Percentiles rank a stretch among this genome's conserved stretches.
Evolutionary conservation across 1,284 basidiomycete genomes (phyloP).

Genomic region (Trichosporon faecale): DNA sequence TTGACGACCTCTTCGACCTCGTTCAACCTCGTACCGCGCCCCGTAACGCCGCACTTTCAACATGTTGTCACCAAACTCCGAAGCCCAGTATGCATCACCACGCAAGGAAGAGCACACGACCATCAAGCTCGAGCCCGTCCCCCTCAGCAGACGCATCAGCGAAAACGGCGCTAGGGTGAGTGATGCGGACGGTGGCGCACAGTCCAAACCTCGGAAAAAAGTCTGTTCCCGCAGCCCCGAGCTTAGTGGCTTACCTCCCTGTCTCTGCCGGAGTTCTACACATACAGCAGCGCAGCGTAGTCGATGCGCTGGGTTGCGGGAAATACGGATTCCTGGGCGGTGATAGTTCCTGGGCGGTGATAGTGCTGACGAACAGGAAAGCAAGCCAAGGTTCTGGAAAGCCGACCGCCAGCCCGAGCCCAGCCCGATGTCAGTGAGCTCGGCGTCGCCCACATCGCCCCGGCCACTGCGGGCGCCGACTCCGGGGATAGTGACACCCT

Average conservation of each 20-base stretch:
- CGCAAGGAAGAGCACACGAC: neutral
- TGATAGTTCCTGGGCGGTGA: neutral
- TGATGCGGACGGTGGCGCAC: neutral
- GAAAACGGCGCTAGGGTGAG: neutral
- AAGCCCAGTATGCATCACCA: neutral
- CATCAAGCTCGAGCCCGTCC: neutral
- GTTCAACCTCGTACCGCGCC: neutral
- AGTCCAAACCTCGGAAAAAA: neutral
- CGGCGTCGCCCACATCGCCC: neutral
- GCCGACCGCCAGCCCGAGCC: neutral
- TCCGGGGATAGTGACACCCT: neutral
- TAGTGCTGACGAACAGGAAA: neutral
- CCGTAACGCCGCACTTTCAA: neutral
- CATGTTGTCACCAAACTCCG: neutral
- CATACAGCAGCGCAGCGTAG: neutral
- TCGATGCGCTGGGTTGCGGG: too few relatives aligned
- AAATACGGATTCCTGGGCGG: neutral
- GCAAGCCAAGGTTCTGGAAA: neutral
- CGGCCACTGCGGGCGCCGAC: neutral
- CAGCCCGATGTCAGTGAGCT: neutral
- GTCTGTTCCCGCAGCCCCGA: neutral
- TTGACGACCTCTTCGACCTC: neutral
- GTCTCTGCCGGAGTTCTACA: neutral
- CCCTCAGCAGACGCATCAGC: neutral
- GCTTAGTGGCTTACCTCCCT: neutral